Evolutionary conservation across 805 yeast species (phyloP), one percentile per base, ranked within the genome.

Genomic region (Pichia thaimueangensis): DNA sequence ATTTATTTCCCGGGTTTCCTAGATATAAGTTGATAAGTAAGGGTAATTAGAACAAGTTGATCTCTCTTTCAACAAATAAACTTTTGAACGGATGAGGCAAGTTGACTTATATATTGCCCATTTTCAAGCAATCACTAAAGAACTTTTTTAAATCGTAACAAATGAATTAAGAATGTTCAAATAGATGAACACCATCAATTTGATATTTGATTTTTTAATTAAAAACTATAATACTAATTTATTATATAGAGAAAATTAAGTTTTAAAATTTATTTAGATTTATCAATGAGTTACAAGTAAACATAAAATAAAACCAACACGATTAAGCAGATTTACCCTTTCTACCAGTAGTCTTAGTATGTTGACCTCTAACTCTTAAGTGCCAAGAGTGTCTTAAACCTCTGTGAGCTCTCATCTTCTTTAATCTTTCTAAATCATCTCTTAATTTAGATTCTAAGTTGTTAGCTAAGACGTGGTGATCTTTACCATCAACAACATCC

Each of bases 351-450:
- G 98, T 91, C 86, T 93, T 93, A 83, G 99, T 93, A 81, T 93
- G 99, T 82, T 93, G 98, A 79, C 98, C 98, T 83, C 98, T 88
- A 74, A 94, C 98, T 81, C 93, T 93, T 73, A 93, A 80, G 73
- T 97, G 97, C 97, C 97, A 93, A 91, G 82, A 89, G 82, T 93
- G 99, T 84, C 99, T 88, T 75, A 93, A 84, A 91, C 99, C 99
- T 78, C 97, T 82, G 93, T 93, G 98, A 69, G 97, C 79, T 83
- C 98, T 94, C 85, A 94, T 93, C 80, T 93, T 93, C 95, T 94
- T 94, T 76, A 93, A 81, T 83, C 97, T 91, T 81, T 93, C 98
- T 73, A 93, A 80, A 70, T 93, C 98, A 71, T 93, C 99, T 86
- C 99, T 93, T 74, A 93, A 86, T 80, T 93, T 93, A 65, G 96